Conservation (phyloP, 2,329 filamentous ascomycete species). For the Diaporthe citriasiana region DNA sequence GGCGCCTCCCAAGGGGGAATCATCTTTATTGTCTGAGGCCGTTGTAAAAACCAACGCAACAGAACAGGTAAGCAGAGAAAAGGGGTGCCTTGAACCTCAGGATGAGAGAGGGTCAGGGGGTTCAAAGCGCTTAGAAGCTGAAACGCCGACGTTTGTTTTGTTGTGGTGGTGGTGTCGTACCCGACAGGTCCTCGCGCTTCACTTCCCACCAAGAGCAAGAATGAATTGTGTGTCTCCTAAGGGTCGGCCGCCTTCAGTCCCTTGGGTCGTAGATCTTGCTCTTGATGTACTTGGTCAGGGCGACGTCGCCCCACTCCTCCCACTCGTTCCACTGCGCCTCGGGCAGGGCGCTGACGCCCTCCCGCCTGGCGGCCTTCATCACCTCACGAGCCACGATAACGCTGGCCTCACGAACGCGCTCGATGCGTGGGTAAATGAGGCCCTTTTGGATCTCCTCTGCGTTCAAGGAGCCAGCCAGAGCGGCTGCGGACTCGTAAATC, state of each 20-base stretch:
- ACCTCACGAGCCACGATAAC: conserved; percentile 90
- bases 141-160: conserved; percentile 31
- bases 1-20: conserved; percentile 40
- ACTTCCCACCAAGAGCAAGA: conserved; percentile 41
- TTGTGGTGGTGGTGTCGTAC: conserved; percentile 25
- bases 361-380: conserved; percentile 90
- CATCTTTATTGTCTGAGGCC: conserved; percentile 31
- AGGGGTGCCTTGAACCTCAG: conserved; percentile 3
- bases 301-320: conserved; percentile 78
- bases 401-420: conserved; percentile 91
- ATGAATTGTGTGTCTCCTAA: conserved; percentile 41
- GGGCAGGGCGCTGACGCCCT: conserved; percentile 78
- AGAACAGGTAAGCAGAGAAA: conserved; percentile 27
- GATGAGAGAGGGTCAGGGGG: background rate
- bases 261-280: conserved; percentile 71
- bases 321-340: conserved; percentile 80
- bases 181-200: conserved; percentile 27
- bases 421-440: conserved; percentile 91
- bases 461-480: conserved; percentile 83
- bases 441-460: conserved; percentile 85
- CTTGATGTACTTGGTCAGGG: conserved; percentile 72
- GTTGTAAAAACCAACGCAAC: conserved; percentile 12
- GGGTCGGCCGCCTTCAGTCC: conserved; percentile 41
- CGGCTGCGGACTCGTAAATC: conserved; percentile 94
- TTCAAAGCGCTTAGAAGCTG: conserved; percentile 33